These are phyloP conservation scores for Naganishia vishniacii DNA, from an alignment of 768 basidiomycete species.

Conservation along the genomic window DNA sequence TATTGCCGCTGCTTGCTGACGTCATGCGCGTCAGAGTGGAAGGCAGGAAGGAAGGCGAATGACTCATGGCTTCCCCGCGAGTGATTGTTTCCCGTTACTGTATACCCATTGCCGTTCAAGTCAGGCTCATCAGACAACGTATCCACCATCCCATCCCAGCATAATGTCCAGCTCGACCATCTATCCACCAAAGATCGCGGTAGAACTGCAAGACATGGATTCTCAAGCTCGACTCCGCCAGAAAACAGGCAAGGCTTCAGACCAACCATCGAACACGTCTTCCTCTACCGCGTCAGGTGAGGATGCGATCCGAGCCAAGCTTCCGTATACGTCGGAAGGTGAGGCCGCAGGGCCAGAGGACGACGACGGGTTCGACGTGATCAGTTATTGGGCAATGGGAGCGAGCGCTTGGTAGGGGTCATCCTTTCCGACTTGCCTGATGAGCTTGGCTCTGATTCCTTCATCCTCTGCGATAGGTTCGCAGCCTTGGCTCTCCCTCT, in stretches of 20 bases:
- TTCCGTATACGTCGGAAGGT: neutral
- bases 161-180: neutral
- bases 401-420: constrained; percentile 42
- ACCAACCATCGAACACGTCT: neutral
- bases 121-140: too few species aligned
- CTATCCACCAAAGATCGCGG: constrained; percentile 10
- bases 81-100: too few species aligned
- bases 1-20: too few species aligned
- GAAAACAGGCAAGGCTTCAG: neutral
- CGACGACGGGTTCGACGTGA: constrained; percentile 42
- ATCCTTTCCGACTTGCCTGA: too few species aligned
- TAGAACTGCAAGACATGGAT: constrained; percentile 15
- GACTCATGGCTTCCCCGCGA: too few species aligned
- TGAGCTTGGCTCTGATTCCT: neutral
- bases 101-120: too few species aligned
- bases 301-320: neutral
- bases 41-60: too few species aligned
- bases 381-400: constrained; percentile 41
- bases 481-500: constrained; percentile 38
- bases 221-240: constrained; percentile 5
- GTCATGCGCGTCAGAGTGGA: too few species aligned
- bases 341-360: constrained; percentile 21
- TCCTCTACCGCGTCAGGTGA: neutral
- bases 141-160: too few species aligned
- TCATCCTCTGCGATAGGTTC: constrained; percentile 40